Percentiles rank a stretch among this genome's conserved stretches.
phyloP scores from a whole-genome alignment of 768 basidiomycete genomes.

The Sistotremastrum suecicum region DNA sequence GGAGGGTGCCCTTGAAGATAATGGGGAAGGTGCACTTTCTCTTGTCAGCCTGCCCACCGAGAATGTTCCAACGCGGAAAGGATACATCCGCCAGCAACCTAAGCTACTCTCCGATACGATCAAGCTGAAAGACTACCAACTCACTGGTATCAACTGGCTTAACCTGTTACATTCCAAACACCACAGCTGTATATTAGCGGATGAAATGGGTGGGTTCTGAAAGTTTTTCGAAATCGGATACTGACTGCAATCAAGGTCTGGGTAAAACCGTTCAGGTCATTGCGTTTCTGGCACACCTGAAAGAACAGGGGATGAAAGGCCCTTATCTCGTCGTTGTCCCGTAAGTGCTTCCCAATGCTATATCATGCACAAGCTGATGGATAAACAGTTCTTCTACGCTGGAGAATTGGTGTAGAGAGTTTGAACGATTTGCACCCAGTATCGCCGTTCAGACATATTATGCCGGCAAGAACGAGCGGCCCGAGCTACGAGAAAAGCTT shows the following conservation, averaged over 20 bases:
- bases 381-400: constrained; percentile 72
- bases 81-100: constrained; percentile 70
- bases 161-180: constrained; percentile 68
- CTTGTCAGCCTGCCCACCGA: constrained; percentile 32
- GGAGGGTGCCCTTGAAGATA: constrained; percentile 15
- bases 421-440: constrained; percentile 75
- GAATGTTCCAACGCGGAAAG: constrained; percentile 29
- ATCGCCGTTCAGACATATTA: constrained; percentile 88
- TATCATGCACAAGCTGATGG: constrained; percentile 1
- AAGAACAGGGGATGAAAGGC: constrained; percentile 61
- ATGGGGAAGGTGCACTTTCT: constrained; percentile 47
- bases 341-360: constrained; percentile 32
- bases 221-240: constrained; percentile 1
- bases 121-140: constrained; percentile 88
- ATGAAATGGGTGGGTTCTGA: constrained; percentile 83
- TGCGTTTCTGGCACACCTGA: constrained; percentile 84
- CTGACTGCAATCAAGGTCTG: constrained; percentile 42
- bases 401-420: constrained; percentile 98
- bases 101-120: constrained; percentile 48
- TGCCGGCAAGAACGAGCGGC: constrained; percentile 79
- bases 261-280: constrained; percentile 99
- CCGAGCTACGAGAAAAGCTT: constrained; percentile 57
- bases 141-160: constrained; percentile 97
- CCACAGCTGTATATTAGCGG: constrained; percentile 90
- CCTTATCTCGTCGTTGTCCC: constrained; percentile 94